phyloP scores from a whole-genome alignment of 129 eudicot species.

The Tagetes erecta region DNA sequence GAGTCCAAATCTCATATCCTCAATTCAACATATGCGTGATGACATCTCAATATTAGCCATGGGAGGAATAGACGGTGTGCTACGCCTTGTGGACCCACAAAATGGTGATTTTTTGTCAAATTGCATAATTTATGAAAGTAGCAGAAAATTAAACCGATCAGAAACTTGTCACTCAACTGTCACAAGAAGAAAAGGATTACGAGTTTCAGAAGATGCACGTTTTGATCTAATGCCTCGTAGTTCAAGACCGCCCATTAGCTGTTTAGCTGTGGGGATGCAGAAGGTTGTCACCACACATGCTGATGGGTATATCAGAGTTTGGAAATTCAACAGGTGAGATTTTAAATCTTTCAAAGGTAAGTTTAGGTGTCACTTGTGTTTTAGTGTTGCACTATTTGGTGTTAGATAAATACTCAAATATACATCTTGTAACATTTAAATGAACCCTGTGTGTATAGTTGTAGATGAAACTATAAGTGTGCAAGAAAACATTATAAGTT shows the following conservation, averaged over 20 bases:
- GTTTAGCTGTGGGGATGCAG: slow-evolving; percentile 81
- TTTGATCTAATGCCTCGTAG: slow-evolving; percentile 55
- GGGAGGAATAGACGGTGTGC: slow-evolving; percentile 88
- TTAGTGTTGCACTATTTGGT: background rate
- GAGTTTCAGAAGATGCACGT: slow-evolving; percentile 60
- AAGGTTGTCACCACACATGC: slow-evolving; percentile 75
- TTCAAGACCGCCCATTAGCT: slow-evolving; percentile 63
- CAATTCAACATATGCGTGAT: slow-evolving; percentile 65
- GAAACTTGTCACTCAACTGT: slow-evolving; percentile 26
- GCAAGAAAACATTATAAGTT: too few relatives aligned
- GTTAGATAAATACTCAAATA: background rate
- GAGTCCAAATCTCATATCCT: slow-evolving; percentile 65
- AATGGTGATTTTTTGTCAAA: slow-evolving; percentile 63
- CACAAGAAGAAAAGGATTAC: slow-evolving; percentile 49
- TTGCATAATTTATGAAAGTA: slow-evolving; percentile 47
- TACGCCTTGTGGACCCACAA: slow-evolving; percentile 60
- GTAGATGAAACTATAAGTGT: background rate
- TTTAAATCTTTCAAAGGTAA: background rate
- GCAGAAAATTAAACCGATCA: slow-evolving; percentile 26
- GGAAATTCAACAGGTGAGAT: slow-evolving; percentile 53
- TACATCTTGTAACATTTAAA: slow-evolving; percentile 11
- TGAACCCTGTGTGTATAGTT: background rate
- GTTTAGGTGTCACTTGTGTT: background rate
- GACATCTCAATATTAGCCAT: slow-evolving; percentile 56
- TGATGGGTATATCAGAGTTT: slow-evolving; percentile 62